Percentiles rank a stretch among this genome's conserved stretches.
phyloP scores from a whole-genome alignment of 331 rosid species.

The Pyracantha coccinea region DNA sequence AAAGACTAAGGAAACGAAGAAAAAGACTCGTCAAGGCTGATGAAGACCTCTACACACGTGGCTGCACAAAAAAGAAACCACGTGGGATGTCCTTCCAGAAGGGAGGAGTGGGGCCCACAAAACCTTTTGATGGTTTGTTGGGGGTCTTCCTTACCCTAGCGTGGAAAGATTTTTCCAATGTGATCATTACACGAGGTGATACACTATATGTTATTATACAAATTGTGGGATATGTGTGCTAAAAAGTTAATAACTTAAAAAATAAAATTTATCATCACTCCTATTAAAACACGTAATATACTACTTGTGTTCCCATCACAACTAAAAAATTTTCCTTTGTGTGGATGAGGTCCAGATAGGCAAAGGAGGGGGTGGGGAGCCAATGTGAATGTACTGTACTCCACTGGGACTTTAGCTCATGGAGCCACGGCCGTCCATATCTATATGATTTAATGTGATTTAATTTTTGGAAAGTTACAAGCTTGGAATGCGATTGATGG shows the following conservation, averaged over 20 bases:
- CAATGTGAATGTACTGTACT: not conserved
- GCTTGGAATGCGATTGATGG: not conserved
- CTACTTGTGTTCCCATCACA: too few species aligned
- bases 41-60: constrained; percentile 13
- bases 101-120: constrained; percentile 8
- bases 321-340: too few species aligned
- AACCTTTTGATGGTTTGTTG: not conserved
- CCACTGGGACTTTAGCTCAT: not conserved
- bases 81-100: constrained; percentile 22
- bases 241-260: too few species aligned
- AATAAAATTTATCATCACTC: too few species aligned
- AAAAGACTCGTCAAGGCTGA: constrained; percentile 19
- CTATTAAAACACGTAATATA: too few species aligned
- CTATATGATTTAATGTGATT: not conserved
- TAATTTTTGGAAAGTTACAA: not conserved
- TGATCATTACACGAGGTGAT: too few species aligned
- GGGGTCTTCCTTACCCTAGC: not conserved
- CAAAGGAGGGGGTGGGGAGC: not conserved
- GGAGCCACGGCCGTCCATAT: too few species aligned
- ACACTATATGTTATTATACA: too few species aligned
- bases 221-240: too few species aligned
- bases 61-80: not conserved
- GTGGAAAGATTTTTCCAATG: too few species aligned
- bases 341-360: constrained; percentile 27
- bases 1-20: too few species aligned